These are phyloP conservation scores for Wickerhamomyces sydowiorum DNA, from an alignment of 805 yeast genomes.

Conservation along the genomic window DNA sequence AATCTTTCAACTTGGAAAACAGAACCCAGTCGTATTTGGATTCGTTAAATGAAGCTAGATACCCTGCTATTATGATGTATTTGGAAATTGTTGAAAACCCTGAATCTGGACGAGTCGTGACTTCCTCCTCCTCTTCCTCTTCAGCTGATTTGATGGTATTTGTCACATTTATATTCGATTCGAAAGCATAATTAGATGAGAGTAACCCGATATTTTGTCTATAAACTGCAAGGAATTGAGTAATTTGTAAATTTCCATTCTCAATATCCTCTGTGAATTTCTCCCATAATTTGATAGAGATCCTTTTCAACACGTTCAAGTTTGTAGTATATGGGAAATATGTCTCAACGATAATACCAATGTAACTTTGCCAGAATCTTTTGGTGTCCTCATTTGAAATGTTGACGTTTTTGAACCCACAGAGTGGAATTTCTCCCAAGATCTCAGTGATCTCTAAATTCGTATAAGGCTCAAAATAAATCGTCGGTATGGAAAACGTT, in stretches of 20 bases:
- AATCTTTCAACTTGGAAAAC: conserved; percentile 59
- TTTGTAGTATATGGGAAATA: conserved; percentile 19
- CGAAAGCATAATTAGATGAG: conserved; percentile 28
- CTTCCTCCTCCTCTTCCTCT: conserved; percentile 2
- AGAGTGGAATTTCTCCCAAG: neutral
- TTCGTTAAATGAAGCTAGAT: conserved; percentile 73
- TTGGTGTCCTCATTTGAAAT: conserved; percentile 1
- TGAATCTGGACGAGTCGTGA: conserved; percentile 12
- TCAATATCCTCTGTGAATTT: conserved; percentile 15
- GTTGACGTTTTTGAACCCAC: conserved; percentile 9
- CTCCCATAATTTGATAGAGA: conserved; percentile 17
- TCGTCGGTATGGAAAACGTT: conserved; percentile 14
- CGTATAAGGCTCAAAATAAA: conserved; percentile 15
- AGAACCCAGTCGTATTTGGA: conserved; percentile 61
- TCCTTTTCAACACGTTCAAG: conserved; percentile 10
- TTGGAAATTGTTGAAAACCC: conserved; percentile 60
- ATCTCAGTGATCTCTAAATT: conserved; percentile 9
- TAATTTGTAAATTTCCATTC: conserved; percentile 6
- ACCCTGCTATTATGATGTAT: conserved; percentile 74
- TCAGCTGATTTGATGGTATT: no score
- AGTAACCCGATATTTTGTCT: conserved; percentile 25
- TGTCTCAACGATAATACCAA: conserved; percentile 19
- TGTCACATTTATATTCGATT: conserved; percentile 7
- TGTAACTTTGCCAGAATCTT: conserved; percentile 18
- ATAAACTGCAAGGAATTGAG: conserved; percentile 21